Conservation (phyloP, 345 rosid genomes). For the Lepidium didymum region DNA sequence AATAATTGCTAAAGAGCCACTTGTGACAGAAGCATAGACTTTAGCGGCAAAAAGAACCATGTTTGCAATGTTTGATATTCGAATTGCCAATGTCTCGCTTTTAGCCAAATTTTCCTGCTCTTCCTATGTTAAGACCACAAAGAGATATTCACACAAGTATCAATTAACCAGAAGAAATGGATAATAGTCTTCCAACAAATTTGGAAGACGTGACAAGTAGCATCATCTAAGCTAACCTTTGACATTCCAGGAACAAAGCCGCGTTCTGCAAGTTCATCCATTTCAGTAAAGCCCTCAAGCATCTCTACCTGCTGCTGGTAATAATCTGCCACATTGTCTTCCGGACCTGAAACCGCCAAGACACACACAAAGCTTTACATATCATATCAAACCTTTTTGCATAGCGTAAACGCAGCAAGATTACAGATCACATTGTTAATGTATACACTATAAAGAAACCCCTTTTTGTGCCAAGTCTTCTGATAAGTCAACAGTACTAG, state of each 20-base stretch:
- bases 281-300: slow-evolving; percentile 94
- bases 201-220: not conserved
- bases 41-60: slow-evolving; percentile 92
- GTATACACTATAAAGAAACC: not conserved
- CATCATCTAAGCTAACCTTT: slow-evolving; percentile 39
- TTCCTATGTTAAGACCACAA: slow-evolving; percentile 44
- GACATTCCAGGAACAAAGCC: slow-evolving; percentile 91
- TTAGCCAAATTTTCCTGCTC: slow-evolving; percentile 76
- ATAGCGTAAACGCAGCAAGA: not conserved
- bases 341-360: slow-evolving; percentile 54
- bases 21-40: slow-evolving; percentile 83
- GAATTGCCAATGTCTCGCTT: slow-evolving; percentile 84
- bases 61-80: slow-evolving; percentile 86
- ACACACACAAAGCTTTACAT: not conserved
- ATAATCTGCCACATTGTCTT: slow-evolving; percentile 86
- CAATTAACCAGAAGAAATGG: not conserved
- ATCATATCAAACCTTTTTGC: not conserved
- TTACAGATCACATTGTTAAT: not conserved
- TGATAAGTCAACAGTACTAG: not conserved
- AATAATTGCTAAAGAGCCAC: slow-evolving; percentile 92
- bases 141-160: slow-evolving; percentile 1
- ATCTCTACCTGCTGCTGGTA: slow-evolving; percentile 95
- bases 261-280: slow-evolving; percentile 91
- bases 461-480: not conserved
- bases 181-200: not conserved